Conservation (phyloP, 2,329 filamentous ascomycete genomes). For the Lachnellula hyalina region DNA sequence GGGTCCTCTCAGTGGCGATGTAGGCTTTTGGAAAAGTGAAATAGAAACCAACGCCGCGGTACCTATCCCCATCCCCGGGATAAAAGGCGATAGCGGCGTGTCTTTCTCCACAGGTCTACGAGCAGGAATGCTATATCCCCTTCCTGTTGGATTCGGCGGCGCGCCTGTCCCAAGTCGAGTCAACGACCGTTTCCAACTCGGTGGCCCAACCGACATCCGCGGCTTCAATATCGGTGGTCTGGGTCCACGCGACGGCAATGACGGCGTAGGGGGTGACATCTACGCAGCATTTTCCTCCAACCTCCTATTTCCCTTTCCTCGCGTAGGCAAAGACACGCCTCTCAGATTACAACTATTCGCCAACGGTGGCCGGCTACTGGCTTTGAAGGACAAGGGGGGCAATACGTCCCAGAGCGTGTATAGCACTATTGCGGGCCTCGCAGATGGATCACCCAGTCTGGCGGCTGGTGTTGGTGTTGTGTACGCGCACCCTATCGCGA, state of each 20-base stretch:
- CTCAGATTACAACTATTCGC: slow-evolving; percentile 85
- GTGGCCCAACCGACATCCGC: slow-evolving; percentile 88
- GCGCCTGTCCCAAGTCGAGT: slow-evolving; percentile 65
- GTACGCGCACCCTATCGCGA: slow-evolving; percentile 87
- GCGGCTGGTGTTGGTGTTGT: slow-evolving; percentile 86
- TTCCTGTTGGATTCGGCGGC: slow-evolving; percentile 56
- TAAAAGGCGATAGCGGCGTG: slow-evolving; percentile 67
- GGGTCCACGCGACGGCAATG: slow-evolving; percentile 78
- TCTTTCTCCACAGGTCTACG: slow-evolving; percentile 79
- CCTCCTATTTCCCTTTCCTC: slow-evolving; percentile 78
- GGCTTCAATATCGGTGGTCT: slow-evolving; percentile 88
- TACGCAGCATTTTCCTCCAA: slow-evolving; percentile 87
- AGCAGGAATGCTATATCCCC: slow-evolving; percentile 76
- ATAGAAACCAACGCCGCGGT: slow-evolving; percentile 73
- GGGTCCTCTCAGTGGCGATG: slow-evolving; percentile 78
- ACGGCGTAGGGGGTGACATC: slow-evolving; percentile 86
- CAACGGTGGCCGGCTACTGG: slow-evolving; percentile 81
- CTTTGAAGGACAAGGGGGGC: slow-evolving; percentile 50
- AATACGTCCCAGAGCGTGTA: slow-evolving; percentile 34
- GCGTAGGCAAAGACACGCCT: slow-evolving; percentile 74
- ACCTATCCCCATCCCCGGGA: slow-evolving; percentile 65
- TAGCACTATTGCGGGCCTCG: slow-evolving; percentile 63
- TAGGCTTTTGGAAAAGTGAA: slow-evolving; percentile 92
- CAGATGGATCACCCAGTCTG: slow-evolving; percentile 72
- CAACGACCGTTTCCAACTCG: slow-evolving; percentile 92